Evolutionary conservation across 2,329 filamentous ascomycete genomes (phyloP).

Genomic region (Cladosporium cucumerinum): DNA sequence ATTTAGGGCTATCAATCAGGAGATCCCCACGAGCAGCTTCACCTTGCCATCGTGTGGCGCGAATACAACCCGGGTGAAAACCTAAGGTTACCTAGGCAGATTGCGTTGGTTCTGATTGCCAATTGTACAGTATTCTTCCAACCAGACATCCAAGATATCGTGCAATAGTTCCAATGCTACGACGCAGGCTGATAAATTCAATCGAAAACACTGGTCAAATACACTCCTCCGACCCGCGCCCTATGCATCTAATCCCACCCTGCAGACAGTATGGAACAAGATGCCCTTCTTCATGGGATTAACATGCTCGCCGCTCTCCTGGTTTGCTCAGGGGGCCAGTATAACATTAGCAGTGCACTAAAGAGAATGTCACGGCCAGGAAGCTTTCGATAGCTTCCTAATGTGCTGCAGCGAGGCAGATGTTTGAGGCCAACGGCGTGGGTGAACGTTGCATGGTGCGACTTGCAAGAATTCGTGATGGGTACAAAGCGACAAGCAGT

Average conservation of each 20-base stretch:
- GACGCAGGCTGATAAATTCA: not conserved
- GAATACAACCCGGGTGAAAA: not conserved
- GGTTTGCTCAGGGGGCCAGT: not conserved
- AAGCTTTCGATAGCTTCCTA: not conserved
- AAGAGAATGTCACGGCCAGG: not conserved
- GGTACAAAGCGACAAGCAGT: not conserved
- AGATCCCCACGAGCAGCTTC: not conserved
- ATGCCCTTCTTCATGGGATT: not conserved
- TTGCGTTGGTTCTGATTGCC: too few relatives aligned
- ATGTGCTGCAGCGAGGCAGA: not conserved
- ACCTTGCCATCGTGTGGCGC: not conserved
- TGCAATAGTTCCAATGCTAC: not conserved
- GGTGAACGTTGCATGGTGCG: not conserved
- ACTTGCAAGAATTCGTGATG: not conserved
- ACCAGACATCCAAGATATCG: not conserved
- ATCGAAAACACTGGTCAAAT: not conserved
- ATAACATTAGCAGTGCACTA: not conserved
- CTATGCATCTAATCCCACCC: not conserved
- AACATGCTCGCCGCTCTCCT: not conserved
- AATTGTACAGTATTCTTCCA: not conserved
- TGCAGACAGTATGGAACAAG: not conserved
- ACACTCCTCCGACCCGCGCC: not conserved
- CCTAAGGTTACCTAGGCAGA: not conserved
- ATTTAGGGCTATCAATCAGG: not conserved
- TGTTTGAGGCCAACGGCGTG: not conserved